phyloP scores from a whole-genome alignment of 2,329 filamentous ascomycete genomes.

The Colletotrichum shisoi region DNA sequence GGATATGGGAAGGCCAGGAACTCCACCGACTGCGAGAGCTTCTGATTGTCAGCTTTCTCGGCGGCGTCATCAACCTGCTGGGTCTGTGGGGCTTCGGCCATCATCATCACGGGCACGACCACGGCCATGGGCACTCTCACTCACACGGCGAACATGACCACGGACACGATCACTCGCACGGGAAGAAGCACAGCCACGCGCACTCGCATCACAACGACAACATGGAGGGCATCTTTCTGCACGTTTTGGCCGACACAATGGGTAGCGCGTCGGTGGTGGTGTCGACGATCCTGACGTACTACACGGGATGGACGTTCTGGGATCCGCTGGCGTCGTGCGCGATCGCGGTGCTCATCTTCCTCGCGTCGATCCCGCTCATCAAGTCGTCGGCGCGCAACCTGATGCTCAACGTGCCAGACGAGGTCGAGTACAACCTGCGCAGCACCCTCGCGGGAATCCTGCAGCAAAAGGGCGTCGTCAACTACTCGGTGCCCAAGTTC shows the following conservation, averaged over 20 bases:
- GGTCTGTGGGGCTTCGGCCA: constrained; percentile 87
- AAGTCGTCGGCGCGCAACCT: constrained; percentile 82
- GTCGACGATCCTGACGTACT: constrained; percentile 86
- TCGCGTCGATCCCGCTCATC: constrained; percentile 89
- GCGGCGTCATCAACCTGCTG: constrained; percentile 87
- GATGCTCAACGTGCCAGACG: constrained; percentile 82
- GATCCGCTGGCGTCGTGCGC: constrained; percentile 93
- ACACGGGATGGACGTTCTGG: constrained; percentile 90
- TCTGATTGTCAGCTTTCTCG: constrained; percentile 85
- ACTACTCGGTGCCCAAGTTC: constrained; percentile 87
- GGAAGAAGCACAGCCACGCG: constrained; percentile 52
- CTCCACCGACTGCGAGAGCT: constrained; percentile 86
- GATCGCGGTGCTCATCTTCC: constrained; percentile 91
- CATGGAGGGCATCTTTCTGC: constrained; percentile 96
- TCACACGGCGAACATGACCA: constrained; percentile 52
- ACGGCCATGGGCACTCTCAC: constrained; percentile 52
- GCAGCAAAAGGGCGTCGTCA: constrained; percentile 81
- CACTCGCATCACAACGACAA: constrained; percentile 81
- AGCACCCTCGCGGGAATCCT: constrained; percentile 85
- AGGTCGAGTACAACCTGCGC: constrained; percentile 85
- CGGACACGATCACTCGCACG: constrained; percentile 53
- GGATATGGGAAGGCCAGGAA: constrained; percentile 82
- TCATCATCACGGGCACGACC: constrained; percentile 64
- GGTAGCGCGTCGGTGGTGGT: constrained; percentile 94
- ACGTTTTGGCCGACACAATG: constrained; percentile 92